phyloP scores from a whole-genome alignment of 106 monocot genomes.

The Platanthera zijinensis region DNA sequence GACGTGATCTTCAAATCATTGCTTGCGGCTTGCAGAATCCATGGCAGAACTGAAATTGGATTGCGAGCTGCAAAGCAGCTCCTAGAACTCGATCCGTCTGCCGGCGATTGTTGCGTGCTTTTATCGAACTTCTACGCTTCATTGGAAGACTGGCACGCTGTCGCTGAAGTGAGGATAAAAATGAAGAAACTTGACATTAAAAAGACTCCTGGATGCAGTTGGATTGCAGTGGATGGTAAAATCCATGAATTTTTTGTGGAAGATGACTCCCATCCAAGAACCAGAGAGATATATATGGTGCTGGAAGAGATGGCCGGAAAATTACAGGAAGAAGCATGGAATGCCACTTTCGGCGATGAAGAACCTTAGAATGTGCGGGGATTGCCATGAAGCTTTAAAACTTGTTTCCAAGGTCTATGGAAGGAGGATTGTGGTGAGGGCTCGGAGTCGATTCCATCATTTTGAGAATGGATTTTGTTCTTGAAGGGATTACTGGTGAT shows the following conservation, averaged over 20 bases:
- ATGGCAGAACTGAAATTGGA: conserved; percentile 16
- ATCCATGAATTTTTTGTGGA: conserved; percentile 31
- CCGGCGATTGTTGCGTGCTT: conserved; percentile 26
- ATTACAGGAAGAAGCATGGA: conserved; percentile 4
- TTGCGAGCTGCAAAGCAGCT: conserved; percentile 8
- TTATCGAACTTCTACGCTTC: conserved; percentile 34
- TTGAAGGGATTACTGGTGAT: conserved; percentile 40
- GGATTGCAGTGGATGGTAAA: conserved; percentile 20
- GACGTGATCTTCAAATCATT: conserved; percentile 32
- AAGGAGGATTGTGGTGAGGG: conserved; percentile 33
- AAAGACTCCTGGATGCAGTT: conserved; percentile 38
- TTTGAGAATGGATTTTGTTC: conserved; percentile 35
- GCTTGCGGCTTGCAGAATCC: conserved; percentile 19
- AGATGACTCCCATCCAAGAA: conserved; percentile 22
- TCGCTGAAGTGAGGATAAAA: conserved; percentile 20
- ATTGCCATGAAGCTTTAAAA: conserved; percentile 33
- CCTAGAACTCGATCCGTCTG: conserved; percentile 10
- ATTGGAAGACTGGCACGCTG: conserved; percentile 16
- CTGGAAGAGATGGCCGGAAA: conserved; percentile 20
- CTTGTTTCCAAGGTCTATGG: conserved; percentile 28
- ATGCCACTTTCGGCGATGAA: conserved; percentile 17
- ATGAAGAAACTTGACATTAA: conserved; percentile 28
- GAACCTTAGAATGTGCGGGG: conserved; percentile 30
- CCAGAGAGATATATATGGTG: conserved; percentile 11
- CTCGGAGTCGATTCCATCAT: conserved; percentile 30